Percentiles rank a stretch among this genome's conserved stretches.
phyloP scores from a whole-genome alignment of 345 rosid species.

The Reutealis trisperma region DNA sequence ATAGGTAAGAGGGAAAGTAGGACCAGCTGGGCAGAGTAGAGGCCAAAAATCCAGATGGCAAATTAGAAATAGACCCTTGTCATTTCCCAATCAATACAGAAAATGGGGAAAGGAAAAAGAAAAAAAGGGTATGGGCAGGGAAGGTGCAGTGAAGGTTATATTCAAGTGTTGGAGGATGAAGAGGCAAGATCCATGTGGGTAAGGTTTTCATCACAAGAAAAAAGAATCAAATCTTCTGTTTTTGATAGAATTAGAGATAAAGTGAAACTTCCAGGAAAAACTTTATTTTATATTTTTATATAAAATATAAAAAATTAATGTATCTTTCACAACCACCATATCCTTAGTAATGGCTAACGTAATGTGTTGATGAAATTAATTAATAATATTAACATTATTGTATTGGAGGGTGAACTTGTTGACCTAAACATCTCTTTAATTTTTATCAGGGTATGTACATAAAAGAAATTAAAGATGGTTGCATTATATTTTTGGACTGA shows the following conservation, averaged over 20 bases:
- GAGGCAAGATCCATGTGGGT: constrained; percentile 44
- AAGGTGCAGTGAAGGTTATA: constrained; percentile 28
- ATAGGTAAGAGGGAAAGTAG: not conserved
- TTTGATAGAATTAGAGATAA: constrained; percentile 2
- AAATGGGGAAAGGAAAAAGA: not conserved
- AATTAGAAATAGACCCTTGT: not conserved
- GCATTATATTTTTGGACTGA: constrained; percentile 15
- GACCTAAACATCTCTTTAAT: not conserved
- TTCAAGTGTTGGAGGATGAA: constrained; percentile 31
- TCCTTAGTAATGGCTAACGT: constrained; percentile 33
- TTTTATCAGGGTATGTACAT: too few relatives aligned
- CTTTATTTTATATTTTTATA: not conserved
- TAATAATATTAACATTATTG: not conserved
- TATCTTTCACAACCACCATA: constrained; percentile 36
- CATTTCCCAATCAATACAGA: not conserved
- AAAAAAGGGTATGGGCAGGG: constrained; percentile 23
- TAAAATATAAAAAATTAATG: not conserved
- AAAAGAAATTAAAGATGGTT: too few relatives aligned
- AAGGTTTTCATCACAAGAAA: not conserved
- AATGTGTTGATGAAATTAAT: not conserved
- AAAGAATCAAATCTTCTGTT: constrained; percentile 21
- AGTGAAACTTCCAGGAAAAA: constrained; percentile 45
- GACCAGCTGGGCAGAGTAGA: not conserved
- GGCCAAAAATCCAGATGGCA: constrained; percentile 13
- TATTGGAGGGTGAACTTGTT: not conserved